These are phyloP conservation scores for Cystoderma amianthinum DNA, from an alignment of 768 basidiomycete genomes.

Conservation along the genomic window DNA sequence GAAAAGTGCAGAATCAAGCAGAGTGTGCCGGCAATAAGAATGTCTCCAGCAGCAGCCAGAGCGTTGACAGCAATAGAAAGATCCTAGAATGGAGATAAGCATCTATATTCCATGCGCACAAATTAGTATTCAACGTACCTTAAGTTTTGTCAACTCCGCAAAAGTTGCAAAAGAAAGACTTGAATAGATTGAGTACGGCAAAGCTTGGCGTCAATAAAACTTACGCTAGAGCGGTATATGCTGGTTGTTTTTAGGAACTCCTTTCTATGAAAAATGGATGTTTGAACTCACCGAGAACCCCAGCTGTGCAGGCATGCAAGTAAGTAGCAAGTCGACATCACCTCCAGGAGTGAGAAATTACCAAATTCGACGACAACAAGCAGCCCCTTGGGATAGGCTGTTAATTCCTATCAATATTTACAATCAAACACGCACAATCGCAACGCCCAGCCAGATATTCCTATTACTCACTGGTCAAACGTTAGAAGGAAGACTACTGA, in stretches of 20 bases:
- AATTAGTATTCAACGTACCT: too few species aligned
- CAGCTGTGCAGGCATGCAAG: neutral
- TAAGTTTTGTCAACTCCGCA: neutral
- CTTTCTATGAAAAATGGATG: too few species aligned
- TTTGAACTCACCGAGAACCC: neutral
- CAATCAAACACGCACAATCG: conserved; percentile 23
- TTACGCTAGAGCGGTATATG: too few species aligned
- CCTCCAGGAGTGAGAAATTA: conserved; percentile 9
- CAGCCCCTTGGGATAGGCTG: conserved; percentile 12
- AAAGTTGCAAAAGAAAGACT: neutral
- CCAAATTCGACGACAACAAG: conserved; percentile 36
- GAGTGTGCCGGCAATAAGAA: conserved; percentile 35
- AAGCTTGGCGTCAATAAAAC: too few species aligned
- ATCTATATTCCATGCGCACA: too few species aligned
- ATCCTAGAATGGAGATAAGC: too few species aligned
- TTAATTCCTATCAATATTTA: too few species aligned
- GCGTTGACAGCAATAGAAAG: conserved; percentile 39
- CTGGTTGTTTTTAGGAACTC: too few species aligned
- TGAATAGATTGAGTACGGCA: too few species aligned
- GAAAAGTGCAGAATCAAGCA: conserved; percentile 33
- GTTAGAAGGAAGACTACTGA: neutral
- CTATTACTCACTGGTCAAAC: conserved; percentile 33
- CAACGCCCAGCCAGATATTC: conserved; percentile 23
- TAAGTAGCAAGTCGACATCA: neutral
- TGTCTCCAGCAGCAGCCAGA: conserved; percentile 36